Percentiles rank a stretch among this genome's conserved stretches.
These are phyloP conservation scores for Brassica juncea DNA, from an alignment of 345 rosid species.

Conservation along the genomic window DNA sequence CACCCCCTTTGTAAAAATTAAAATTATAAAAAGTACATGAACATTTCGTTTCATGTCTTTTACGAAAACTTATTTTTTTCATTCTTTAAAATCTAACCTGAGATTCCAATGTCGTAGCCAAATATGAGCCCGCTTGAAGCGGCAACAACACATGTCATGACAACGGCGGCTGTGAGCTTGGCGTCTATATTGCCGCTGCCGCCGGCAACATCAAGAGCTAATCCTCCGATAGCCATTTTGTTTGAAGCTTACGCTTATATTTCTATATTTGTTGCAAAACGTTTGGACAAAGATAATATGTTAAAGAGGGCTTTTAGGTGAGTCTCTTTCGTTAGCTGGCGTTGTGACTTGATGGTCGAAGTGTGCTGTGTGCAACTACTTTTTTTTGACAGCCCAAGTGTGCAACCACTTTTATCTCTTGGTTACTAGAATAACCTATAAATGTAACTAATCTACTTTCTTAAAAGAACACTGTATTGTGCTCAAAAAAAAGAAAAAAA, in stretches of 20 bases:
- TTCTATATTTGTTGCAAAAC: not conserved
- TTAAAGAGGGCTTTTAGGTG: slow-evolving; percentile 11
- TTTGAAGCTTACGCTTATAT: not conserved
- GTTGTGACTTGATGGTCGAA: not conserved
- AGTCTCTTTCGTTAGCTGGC: slow-evolving; percentile 26
- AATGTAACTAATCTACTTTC: slow-evolving; percentile 3
- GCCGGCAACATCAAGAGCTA: slow-evolving; percentile 40
- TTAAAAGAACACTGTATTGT: not conserved
- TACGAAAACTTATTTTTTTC: not conserved
- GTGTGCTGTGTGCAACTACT: not conserved
- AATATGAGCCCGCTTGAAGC: slow-evolving; percentile 84
- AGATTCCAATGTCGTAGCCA: slow-evolving; percentile 85
- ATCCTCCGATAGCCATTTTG: slow-evolving; percentile 58
- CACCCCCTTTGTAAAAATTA: slow-evolving; percentile 56
- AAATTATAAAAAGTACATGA: not conserved
- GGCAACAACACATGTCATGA: slow-evolving; percentile 74
- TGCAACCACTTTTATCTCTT: slow-evolving; percentile 18
- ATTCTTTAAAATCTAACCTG: slow-evolving; percentile 46
- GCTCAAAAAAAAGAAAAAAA: not conserved
- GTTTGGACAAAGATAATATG: not conserved
- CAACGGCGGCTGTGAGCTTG: slow-evolving; percentile 58
- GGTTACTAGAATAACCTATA: slow-evolving; percentile 1
- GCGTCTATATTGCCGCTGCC: slow-evolving; percentile 20
- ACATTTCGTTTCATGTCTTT: not conserved
- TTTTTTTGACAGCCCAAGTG: not conserved